These are phyloP conservation scores for Cicer pinnatifidum DNA, from an alignment of 306 rosid species.

Conservation along the genomic window DNA sequence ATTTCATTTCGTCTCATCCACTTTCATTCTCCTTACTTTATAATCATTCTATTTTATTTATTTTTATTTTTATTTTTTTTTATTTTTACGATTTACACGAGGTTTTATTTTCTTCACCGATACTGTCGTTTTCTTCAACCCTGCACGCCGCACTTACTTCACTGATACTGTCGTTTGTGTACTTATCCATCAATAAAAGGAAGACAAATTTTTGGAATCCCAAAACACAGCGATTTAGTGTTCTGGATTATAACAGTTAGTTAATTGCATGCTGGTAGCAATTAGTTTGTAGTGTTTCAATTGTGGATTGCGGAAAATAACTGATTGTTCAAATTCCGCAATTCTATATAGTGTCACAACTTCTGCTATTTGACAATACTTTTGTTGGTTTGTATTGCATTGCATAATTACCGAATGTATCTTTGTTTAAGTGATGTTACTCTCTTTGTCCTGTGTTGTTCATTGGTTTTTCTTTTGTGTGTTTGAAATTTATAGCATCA, in stretches of 20 bases:
- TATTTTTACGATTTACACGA: background rate
- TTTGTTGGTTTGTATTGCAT: background rate
- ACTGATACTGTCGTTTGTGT: no score
- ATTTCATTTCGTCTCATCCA: no score
- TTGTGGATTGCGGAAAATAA: no score
- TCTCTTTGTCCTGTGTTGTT: constrained; percentile 21
- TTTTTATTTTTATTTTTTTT: background rate
- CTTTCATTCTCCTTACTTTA: background rate
- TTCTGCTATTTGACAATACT: no score
- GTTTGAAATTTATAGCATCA: constrained; percentile 39
- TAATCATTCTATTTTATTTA: background rate
- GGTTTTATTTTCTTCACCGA: background rate
- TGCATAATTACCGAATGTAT: background rate
- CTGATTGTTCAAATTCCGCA: no score
- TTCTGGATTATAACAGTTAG: constrained; percentile 8
- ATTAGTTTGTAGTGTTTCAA: background rate
- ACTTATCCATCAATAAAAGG: no score
- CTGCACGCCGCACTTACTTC: no score
- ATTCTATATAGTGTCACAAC: no score
- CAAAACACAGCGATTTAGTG: background rate
- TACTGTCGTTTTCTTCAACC: background rate
- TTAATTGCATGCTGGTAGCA: background rate
- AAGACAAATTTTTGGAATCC: background rate
- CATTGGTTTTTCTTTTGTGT: constrained; percentile 1
- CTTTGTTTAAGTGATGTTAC: background rate